A percentile compares a stretch with the other conserved stretches of the same genome.
phyloP scores from a whole-genome alignment of 164 flowering plant genomes.

The Nymphaea colorata region DNA sequence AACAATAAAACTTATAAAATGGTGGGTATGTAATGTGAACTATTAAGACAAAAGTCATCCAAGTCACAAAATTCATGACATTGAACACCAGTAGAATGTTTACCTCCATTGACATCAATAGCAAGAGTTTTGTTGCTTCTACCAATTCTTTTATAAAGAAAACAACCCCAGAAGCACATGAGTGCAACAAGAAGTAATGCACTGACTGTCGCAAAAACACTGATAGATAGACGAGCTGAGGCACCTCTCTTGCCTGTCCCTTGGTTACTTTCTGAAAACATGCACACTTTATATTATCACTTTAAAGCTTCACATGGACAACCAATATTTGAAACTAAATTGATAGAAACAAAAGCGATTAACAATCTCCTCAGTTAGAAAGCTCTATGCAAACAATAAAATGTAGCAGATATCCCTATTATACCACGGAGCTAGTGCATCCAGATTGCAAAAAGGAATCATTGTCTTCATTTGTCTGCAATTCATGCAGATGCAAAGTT shows the following conservation, averaged over 20 bases:
- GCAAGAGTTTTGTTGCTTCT: constrained; percentile 66
- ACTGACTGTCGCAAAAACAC: constrained; percentile 94
- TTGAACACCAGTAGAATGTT: background rate
- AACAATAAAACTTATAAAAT: constrained; percentile 11
- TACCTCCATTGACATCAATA: constrained; percentile 87
- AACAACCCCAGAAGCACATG: constrained; percentile 99
- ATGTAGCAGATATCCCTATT: too few species aligned
- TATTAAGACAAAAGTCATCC: background rate
- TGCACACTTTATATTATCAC: background rate
- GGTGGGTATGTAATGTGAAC: background rate
- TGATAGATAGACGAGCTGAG: constrained; percentile 71
- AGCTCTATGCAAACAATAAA: too few species aligned
- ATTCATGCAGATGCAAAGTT: too few species aligned
- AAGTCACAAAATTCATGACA: background rate
- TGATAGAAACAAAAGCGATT: too few species aligned
- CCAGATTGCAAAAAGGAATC: too few species aligned
- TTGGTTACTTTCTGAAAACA: constrained; percentile 15
- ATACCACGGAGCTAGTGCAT: too few species aligned
- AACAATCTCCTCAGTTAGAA: too few species aligned
- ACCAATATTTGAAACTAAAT: too few species aligned
- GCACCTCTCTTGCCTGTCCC: constrained; percentile 33
- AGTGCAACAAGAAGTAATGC: constrained; percentile 91
- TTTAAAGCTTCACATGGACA: background rate
- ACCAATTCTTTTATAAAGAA: constrained; percentile 79
- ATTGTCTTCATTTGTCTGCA: too few species aligned